Percentiles rank a stretch among this genome's conserved stretches.
phyloP scores from a whole-genome alignment of 225 moss, liverwort and hornwort species.

The Climacium dendroides region DNA sequence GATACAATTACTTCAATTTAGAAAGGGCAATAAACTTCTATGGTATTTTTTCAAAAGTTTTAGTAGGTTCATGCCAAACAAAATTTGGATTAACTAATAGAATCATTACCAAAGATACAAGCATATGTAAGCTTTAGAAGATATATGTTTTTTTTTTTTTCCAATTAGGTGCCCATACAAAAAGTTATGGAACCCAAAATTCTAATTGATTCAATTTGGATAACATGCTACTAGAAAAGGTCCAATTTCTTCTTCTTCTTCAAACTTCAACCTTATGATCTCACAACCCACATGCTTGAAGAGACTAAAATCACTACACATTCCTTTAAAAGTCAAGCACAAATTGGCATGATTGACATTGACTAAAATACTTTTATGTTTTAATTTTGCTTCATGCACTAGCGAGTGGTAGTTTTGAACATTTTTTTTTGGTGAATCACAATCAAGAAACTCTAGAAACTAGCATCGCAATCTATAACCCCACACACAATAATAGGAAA shows the following conservation, averaged over 20 bases:
- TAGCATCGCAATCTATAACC: fast-evolving
- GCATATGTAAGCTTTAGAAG: background rate
- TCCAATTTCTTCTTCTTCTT: background rate
- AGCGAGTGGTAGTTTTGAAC: background rate
- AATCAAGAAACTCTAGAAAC: fast-evolving
- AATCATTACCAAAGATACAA: background rate
- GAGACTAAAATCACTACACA: background rate
- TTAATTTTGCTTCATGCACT: background rate
- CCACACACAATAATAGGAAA: background rate
- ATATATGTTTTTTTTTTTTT: fast-evolving
- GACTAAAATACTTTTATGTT: background rate
- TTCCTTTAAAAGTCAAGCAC: fast-evolving
- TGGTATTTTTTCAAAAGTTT: background rate
- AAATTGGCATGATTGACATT: too few relatives aligned
- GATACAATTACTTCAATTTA: fast-evolving
- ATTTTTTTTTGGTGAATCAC: background rate
- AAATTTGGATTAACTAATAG: background rate
- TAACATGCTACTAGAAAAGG: background rate
- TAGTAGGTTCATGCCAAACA: background rate
- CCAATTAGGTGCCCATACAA: fast-evolving
- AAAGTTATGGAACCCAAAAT: too few relatives aligned
- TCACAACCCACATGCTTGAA: background rate
- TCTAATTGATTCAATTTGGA: too few relatives aligned
- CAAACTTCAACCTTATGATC: background rate
- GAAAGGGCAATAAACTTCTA: background rate